Conservation (phyloP, 805 yeast species). For the Wickerhamomyces ciferrii region DNA sequence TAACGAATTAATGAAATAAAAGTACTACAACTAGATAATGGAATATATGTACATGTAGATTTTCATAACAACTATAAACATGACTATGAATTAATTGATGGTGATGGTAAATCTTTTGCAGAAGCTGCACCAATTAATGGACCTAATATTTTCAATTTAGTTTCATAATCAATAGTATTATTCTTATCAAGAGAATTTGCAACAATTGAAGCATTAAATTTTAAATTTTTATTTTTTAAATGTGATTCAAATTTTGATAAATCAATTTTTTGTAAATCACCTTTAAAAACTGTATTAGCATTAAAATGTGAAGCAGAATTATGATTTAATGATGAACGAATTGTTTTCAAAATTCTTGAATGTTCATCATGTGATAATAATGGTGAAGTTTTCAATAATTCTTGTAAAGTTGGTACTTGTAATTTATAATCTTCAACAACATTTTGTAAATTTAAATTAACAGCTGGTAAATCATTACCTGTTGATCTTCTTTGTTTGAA, state of each 20-base stretch:
- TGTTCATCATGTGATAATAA: neutral
- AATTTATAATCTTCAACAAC: neutral
- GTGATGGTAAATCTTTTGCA: slow-evolving; percentile 15
- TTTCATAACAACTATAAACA: too few relatives aligned
- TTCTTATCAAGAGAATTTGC: slow-evolving; percentile 21
- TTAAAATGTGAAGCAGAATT: slow-evolving; percentile 11
- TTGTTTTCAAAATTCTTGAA: slow-evolving; percentile 15
- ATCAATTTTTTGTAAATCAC: slow-evolving; percentile 4
- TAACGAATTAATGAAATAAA: neutral
- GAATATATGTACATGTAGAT: too few relatives aligned
- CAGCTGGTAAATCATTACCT: neutral
- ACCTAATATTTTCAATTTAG: slow-evolving; percentile 19
- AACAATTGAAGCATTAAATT: slow-evolving; percentile 20
- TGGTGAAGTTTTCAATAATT: neutral
- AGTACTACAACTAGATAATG: too few relatives aligned
- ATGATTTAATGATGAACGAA: slow-evolving; percentile 1
- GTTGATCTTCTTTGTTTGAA: neutral
- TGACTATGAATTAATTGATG: too few relatives aligned
- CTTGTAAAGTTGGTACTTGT: neutral
- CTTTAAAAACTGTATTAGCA: slow-evolving; percentile 13
- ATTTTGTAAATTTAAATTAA: neutral
- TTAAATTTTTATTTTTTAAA: slow-evolving; percentile 14
- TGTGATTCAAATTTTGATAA: neutral
- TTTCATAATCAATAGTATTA: slow-evolving; percentile 11
- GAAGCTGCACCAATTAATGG: slow-evolving; percentile 23